phyloP scores from a whole-genome alignment of 179 eudicot genomes.

The Patellifolia procumbens region DNA sequence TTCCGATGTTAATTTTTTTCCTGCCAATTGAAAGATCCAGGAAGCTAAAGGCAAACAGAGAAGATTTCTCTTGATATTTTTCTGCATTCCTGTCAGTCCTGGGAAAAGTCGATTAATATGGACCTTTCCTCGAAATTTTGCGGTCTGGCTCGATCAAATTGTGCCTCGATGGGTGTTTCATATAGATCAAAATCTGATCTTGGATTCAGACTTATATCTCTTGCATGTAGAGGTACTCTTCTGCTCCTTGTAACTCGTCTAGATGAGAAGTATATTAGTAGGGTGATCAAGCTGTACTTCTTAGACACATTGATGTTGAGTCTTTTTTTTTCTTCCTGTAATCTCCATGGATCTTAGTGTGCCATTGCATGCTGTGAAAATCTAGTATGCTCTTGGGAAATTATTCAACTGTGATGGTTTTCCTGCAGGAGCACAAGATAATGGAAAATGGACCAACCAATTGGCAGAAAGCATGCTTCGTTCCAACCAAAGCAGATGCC shows the following conservation, averaged over 20 bases:
- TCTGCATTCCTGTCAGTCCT: constrained; percentile 90
- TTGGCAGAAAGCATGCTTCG: constrained; percentile 84
- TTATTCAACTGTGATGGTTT: not conserved
- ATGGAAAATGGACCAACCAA: constrained; percentile 61
- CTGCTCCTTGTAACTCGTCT: not conserved
- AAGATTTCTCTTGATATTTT: constrained; percentile 46
- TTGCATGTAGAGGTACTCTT: constrained; percentile 64
- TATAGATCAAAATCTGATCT: constrained; percentile 63
- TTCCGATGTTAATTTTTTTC: not conserved
- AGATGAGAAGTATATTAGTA: not conserved
- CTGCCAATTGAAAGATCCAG: constrained; percentile 25
- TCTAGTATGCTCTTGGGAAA: not conserved
- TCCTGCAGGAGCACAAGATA: constrained; percentile 63
- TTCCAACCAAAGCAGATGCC: constrained; percentile 87
- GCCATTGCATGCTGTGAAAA: not conserved
- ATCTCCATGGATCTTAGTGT: not conserved
- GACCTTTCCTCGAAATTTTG: constrained; percentile 66
- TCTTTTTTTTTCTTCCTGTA: not conserved
- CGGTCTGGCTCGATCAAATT: constrained; percentile 68
- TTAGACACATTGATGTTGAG: not conserved
- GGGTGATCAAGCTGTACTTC: not conserved
- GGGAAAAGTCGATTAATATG: constrained; percentile 84
- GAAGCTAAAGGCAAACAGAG: constrained; percentile 30
- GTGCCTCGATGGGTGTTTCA: constrained; percentile 85
- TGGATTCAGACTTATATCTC: constrained; percentile 84